Evolutionary conservation across 202 grass and related monocot genomes (phyloP), one percentile per base, ranked within the genome.

Genomic region (Eragrostis tef): DNA sequence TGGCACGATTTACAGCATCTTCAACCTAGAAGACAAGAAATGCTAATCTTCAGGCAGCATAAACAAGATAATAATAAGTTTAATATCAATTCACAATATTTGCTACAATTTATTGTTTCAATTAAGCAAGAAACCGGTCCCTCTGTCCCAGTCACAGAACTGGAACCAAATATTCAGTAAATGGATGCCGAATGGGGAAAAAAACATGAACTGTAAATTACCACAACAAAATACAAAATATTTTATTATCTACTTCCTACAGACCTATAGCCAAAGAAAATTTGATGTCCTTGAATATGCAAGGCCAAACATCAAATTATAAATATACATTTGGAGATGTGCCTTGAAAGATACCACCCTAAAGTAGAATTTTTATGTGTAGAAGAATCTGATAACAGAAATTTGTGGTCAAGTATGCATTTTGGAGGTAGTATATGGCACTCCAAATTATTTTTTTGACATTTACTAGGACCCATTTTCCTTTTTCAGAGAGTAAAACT

Each of bases 1-100:
- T 87, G 48, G 79, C 88, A 78, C 79, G 83, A 71, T 78, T 88
- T 83, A 94, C 86, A 81, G 91, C 86, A 85, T 90, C 88, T 75
- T 94, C 88, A 75, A 90, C 88, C 88, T 93, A 75, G 75, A 80
- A 76, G 43, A 14, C 42, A 81, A 65, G 50, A 27, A 66, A 62
- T 76, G 50, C 41, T 67, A 51, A 81, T 44, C 47, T 84, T 70
- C 46, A 59, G 42, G 46, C 11, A 74, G 57, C 56, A 85, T 54
- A 34, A 68, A n/a, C 50, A 75, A 68, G 14, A 19, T 70, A 57
- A 59, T 46, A 70, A 64, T 15, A 70, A 52, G 15, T 81, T 62
- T 17, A 11, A 75, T 67, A 85, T 56, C 48, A 63, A 26, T 70
- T 22, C 11, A 76, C 49, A 79, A 70, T 41, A 16, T 64, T 85